These are phyloP conservation scores for Yamadazyma kitorensis DNA, from an alignment of 805 yeast genomes.

Conservation along the genomic window DNA sequence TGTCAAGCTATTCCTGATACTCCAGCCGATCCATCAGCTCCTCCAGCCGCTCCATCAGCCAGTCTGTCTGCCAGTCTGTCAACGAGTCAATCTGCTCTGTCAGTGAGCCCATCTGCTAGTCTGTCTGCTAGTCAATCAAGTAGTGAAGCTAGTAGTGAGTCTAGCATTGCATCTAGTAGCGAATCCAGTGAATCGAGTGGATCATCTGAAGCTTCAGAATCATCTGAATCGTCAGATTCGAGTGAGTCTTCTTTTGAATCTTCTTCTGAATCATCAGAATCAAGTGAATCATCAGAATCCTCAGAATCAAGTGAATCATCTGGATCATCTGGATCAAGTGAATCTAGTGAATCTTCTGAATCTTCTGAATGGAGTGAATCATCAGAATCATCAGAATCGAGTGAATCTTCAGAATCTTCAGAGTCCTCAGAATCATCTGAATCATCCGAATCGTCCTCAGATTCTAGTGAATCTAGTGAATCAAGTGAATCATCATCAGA, in stretches of 20 bases:
- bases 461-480: too few species aligned
- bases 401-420: constrained; percentile 4
- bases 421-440: constrained; percentile 1
- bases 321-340: constrained; percentile 1
- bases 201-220: background rate
- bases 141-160: constrained; percentile 2
- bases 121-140: constrained; percentile 5
- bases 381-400: constrained; percentile 2
- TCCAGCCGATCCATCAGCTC: constrained; percentile 9
- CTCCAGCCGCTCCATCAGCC: background rate
- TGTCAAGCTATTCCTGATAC: constrained; percentile 12
- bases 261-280: constrained; percentile 3
- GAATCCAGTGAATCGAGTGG: background rate
- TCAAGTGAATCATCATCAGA: too few species aligned
- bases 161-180: too few species aligned
- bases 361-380: background rate
- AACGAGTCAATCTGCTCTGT: constrained; percentile 2
- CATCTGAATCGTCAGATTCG: constrained; percentile 6
- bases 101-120: background rate
- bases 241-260: constrained; percentile 2
- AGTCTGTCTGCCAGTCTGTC: constrained; percentile 4
- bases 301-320: constrained; percentile 1
- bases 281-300: constrained; percentile 1
- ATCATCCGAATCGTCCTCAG: constrained; percentile 8
- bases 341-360: constrained; percentile 1